Base-by-base conservation (phyloP, 2,329 filamentous ascomycete species). In the Colletotrichum sansevieriae region DNA sequence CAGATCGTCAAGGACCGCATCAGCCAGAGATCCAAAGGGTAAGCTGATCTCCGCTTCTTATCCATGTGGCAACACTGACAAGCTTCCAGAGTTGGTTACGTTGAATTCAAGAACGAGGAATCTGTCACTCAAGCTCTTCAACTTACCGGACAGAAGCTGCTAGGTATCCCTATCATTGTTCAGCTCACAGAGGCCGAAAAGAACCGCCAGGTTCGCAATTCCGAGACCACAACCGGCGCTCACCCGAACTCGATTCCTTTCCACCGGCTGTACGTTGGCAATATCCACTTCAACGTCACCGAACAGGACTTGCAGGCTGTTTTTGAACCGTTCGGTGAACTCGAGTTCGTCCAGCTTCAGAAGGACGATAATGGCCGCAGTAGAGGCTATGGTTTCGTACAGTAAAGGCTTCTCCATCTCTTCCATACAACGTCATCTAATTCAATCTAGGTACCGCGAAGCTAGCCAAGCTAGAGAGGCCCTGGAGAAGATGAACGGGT, bases 111-210 rank as follows among this genome's bases (percentile, higher is more conserved):
- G 80, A 90, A 93, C 77, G 95, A 98, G 88, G 94, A 97, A 76
- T 97, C 95, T 74, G 95, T 99, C 75, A 87, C 91, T 77, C 91
- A 92, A 83, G 96, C 97, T 78, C 92, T 99, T 79, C 93, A 97
- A 85, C 94, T 99, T 85, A 99, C 96, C 81, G 96, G 96, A 83
- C 95, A 98, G 85, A 97, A 96, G 83, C 91, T 99, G 82, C 86
- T 97, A 91, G 95, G 94, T 87, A 98, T 99, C 74, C 96, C 96
- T 68, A 97, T 99, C 79, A 99, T 99, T 76, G 97, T 95, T 63
- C 95, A 98, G 83, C 90, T 97, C 79, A 98, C 96, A 76, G 96
- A 99, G 86, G 97, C 96, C 79, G 97, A 99, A 82, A 99, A 99
- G 87, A 99, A 99, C 79, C 94, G 96, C 75, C 95, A 97, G 85